Evolutionary conservation across 768 basidiomycete species (phyloP).

Genomic region (Boletus vermiculosoides): DNA sequence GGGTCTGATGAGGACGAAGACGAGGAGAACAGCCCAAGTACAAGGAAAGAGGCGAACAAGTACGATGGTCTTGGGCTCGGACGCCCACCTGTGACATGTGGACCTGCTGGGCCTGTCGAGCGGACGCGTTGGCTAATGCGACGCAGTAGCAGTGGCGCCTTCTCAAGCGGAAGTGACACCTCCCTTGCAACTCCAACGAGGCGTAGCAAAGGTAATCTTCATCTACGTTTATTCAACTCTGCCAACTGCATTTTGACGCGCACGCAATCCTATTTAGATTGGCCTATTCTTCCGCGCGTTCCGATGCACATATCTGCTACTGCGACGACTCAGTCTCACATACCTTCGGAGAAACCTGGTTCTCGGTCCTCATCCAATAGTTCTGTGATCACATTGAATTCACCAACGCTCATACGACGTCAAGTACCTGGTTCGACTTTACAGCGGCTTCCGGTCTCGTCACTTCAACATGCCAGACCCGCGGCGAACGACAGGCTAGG

Average conservation of each 20-base stretch:
- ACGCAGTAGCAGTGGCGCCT: constrained; percentile 78
- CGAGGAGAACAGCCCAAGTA: constrained; percentile 61
- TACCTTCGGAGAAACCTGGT: constrained; percentile 47
- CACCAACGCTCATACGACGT: constrained; percentile 43
- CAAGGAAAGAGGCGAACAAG: constrained; percentile 46
- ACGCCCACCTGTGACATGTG: constrained; percentile 40
- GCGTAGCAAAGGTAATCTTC: constrained; percentile 45
- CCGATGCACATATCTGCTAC: constrained; percentile 50
- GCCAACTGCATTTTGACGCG: background rate
- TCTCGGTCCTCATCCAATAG: constrained; percentile 59
- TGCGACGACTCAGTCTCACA: constrained; percentile 36
- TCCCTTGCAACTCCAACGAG: constrained; percentile 65
- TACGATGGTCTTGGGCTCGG: constrained; percentile 70
- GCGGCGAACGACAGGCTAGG: constrained; percentile 53
- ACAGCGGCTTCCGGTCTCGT: constrained; percentile 24
- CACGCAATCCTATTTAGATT: constrained; percentile 39
- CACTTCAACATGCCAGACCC: constrained; percentile 26
- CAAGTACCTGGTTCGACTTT: constrained; percentile 26
- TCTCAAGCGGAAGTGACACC: constrained; percentile 72
- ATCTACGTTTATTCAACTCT: constrained; percentile 36
- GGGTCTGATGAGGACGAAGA: constrained; percentile 65
- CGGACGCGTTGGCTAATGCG: constrained; percentile 66
- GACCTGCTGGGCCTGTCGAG: constrained; percentile 34
- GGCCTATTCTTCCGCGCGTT: constrained; percentile 52
- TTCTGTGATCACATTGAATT: constrained; percentile 45